A percentile compares a stretch with the other conserved stretches of the same genome.
These are phyloP conservation scores for Aciculoconidium aculeatum DNA, from an alignment of 805 yeast species.

Conservation along the genomic window DNA sequence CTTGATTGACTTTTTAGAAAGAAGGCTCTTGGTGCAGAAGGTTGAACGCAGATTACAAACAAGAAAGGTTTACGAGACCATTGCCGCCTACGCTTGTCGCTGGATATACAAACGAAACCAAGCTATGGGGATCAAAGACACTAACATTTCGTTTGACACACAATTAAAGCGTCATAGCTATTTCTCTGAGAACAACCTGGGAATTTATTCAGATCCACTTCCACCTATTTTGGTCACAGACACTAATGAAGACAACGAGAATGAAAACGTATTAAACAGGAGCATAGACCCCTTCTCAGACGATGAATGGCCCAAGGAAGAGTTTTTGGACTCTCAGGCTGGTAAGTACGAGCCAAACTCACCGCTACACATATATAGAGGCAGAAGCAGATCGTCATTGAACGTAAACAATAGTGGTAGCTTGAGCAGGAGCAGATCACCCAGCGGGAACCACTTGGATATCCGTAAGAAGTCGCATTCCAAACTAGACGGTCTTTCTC, in stretches of 20 bases:
- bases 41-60: conserved; percentile 44
- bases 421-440: conserved; percentile 10
- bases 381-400: conserved; percentile 17
- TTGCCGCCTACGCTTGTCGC: conserved; percentile 43
- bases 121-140: conserved; percentile 20
- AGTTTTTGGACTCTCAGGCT: no score
- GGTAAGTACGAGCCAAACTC: conserved; percentile 6
- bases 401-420: conserved; percentile 16
- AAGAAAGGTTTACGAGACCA: conserved; percentile 39
- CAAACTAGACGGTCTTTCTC: conserved; percentile 2
- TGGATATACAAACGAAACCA: conserved; percentile 36
- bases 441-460: conserved; percentile 7
- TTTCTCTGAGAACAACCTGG: conserved; percentile 15
- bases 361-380: conserved; percentile 2
- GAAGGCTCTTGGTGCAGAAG: conserved; percentile 52
- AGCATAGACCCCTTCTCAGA: no score
- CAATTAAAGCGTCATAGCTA: conserved; percentile 22
- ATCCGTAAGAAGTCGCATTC: conserved; percentile 2
- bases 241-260: no score
- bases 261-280: no score
- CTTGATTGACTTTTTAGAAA: conserved; percentile 62
- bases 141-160: conserved; percentile 20
- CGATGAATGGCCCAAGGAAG: no score
- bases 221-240: no score
- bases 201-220: no score